Percentiles rank a stretch among this genome's conserved stretches.
Conservation (phyloP, 1,139 yeast genomes). For the Debaryomyces sp. region DNA sequence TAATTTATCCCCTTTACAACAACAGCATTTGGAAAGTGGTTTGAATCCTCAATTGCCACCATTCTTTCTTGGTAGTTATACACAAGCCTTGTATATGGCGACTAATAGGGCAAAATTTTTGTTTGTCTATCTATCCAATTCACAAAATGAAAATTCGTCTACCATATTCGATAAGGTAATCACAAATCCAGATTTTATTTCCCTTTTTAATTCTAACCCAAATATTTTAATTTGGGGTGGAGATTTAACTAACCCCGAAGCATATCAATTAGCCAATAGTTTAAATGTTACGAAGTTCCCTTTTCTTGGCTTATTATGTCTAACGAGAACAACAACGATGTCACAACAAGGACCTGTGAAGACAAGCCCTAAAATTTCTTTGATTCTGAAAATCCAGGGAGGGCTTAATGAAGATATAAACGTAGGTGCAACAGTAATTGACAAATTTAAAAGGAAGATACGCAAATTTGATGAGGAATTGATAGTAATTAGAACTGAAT, state of each 20-base stretch:
- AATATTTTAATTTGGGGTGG: slow-evolving; percentile 85
- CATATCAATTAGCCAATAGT: slow-evolving; percentile 79
- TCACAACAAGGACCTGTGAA: slow-evolving; percentile 61
- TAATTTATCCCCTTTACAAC: slow-evolving; percentile 27
- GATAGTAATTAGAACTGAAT: slow-evolving; percentile 58
- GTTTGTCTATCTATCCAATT: slow-evolving; percentile 73
- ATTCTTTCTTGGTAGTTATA: slow-evolving; percentile 74
- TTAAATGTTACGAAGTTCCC: slow-evolving; percentile 79
- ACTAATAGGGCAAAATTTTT: slow-evolving; percentile 70
- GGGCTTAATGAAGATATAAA: slow-evolving; percentile 41
- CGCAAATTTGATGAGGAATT: slow-evolving; percentile 66
- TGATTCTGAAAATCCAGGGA: slow-evolving; percentile 73
- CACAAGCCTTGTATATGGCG: slow-evolving; percentile 71
- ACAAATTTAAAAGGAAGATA: slow-evolving; percentile 45
- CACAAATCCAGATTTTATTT: slow-evolving; percentile 53
- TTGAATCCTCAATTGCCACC: slow-evolving; percentile 32
- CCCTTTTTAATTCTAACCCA: slow-evolving; percentile 47
- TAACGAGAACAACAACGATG: slow-evolving; percentile 57
- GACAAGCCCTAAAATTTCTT: slow-evolving; percentile 57
- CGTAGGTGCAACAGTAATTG: slow-evolving; percentile 28
- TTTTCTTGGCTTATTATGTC: slow-evolving; percentile 68
- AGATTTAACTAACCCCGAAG: slow-evolving; percentile 76
- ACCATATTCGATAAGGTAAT: slow-evolving; percentile 60
- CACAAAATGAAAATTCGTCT: slow-evolving; percentile 65
- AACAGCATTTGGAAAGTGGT: slow-evolving; percentile 7